Percentiles rank a stretch among this genome's conserved stretches.
Evolutionary conservation across 192 early-diverging fungal species (phyloP).

Genomic region (Linnemannia exigua): DNA sequence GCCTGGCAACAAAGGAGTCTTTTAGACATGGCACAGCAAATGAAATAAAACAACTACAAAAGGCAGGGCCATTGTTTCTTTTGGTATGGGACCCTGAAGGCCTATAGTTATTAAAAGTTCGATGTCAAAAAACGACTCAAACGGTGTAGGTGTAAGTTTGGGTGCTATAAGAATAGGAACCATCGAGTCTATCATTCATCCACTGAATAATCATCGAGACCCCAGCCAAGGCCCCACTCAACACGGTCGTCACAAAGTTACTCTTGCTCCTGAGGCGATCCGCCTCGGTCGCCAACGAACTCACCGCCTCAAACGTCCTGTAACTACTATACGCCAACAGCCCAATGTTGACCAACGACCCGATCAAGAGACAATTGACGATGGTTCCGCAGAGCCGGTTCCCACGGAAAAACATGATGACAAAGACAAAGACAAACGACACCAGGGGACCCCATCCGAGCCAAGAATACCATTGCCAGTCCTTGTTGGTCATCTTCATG

Average conservation of each 20-base stretch:
- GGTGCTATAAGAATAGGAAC: too few relatives aligned
- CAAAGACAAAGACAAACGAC: background rate
- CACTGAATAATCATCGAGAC: background rate
- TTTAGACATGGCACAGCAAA: too few relatives aligned
- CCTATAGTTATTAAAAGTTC: too few relatives aligned
- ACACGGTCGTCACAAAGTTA: background rate
- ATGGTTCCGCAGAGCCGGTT: background rate
- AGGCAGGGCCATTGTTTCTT: too few relatives aligned
- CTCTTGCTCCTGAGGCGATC: background rate
- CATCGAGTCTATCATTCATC: too few relatives aligned
- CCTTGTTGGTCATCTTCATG: background rate
- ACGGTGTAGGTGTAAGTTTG: too few relatives aligned
- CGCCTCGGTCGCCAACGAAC: background rate
- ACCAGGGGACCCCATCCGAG: background rate
- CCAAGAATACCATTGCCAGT: background rate
- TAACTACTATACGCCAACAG: background rate
- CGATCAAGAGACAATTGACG: background rate
- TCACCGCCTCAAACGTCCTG: background rate
- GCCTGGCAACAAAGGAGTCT: too few relatives aligned
- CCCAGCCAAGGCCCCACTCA: background rate
- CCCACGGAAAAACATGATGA: background rate
- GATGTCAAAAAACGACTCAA: too few relatives aligned
- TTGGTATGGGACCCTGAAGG: too few relatives aligned
- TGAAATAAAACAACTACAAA: too few relatives aligned
- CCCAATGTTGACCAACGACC: background rate